Percentiles rank a stretch among this genome's conserved stretches.
Evolutionary conservation across 2,329 filamentous ascomycete genomes (phyloP).

Genomic region (Fusarium udum): DNA sequence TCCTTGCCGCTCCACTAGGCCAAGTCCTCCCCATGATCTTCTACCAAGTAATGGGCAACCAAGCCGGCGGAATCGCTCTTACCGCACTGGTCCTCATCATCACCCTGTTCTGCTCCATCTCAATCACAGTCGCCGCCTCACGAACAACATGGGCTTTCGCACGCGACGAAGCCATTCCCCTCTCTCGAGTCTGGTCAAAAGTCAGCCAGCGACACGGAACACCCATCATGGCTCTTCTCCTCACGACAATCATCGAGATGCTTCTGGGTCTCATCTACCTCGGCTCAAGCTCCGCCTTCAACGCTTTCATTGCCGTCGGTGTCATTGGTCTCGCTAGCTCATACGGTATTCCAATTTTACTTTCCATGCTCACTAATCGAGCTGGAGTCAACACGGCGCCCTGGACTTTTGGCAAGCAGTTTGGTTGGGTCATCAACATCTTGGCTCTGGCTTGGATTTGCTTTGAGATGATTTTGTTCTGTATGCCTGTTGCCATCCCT

Average conservation of each 20-base stretch:
- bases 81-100: conserved; percentile 80
- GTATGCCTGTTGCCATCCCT: conserved; percentile 73
- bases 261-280: conserved; percentile 82
- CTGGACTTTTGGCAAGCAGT: conserved; percentile 70
- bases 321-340: conserved; percentile 81
- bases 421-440: conserved; percentile 74
- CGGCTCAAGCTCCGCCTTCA: conserved; percentile 78
- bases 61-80: conserved; percentile 77
- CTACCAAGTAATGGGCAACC: conserved; percentile 77
- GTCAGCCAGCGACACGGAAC: conserved; percentile 74
- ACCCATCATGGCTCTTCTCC: conserved; percentile 73
- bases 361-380: conserved; percentile 72
- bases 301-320: conserved; percentile 80
- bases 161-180: conserved; percentile 77
- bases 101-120: conserved; percentile 78
- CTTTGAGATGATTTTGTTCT: conserved; percentile 78
- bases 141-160: conserved; percentile 81
- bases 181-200: conserved; percentile 70
- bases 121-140: conserved; percentile 76
- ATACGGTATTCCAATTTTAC: conserved; percentile 79
- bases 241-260: conserved; percentile 75
- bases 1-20: conserved; percentile 74
- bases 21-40: conserved; percentile 81
- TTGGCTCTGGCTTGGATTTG: conserved; percentile 74
- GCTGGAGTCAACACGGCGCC: conserved; percentile 69